A percentile compares a stretch with the other conserved stretches of the same genome.
phyloP scores from a whole-genome alignment of 768 basidiomycete species.

The Tylopilus felleus region DNA sequence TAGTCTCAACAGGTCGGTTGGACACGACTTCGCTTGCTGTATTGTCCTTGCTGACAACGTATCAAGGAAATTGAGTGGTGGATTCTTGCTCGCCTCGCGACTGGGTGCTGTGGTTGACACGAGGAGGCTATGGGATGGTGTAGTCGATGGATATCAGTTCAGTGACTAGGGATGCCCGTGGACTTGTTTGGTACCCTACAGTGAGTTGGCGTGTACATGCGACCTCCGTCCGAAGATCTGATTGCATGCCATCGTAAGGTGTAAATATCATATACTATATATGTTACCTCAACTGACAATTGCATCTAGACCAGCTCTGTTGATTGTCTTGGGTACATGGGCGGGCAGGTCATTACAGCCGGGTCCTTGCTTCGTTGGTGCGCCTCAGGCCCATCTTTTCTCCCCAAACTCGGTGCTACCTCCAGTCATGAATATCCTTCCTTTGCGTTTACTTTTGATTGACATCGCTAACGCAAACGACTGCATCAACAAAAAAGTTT shows the following conservation, averaged over 20 bases:
- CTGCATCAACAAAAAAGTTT: slow-evolving; percentile 17
- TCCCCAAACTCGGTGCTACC: slow-evolving; percentile 13
- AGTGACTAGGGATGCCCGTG: background rate
- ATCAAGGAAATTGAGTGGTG: slow-evolving; percentile 72
- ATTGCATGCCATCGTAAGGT: background rate
- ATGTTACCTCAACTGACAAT: background rate
- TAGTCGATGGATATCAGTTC: slow-evolving; percentile 37
- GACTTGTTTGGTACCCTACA: background rate
- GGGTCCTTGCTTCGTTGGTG: too few species aligned
- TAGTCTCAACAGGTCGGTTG: slow-evolving; percentile 76
- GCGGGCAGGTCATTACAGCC: too few species aligned
- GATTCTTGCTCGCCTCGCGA: slow-evolving; percentile 74
- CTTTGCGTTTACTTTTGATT: slow-evolving; percentile 23
- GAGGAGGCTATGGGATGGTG: slow-evolving; percentile 69
- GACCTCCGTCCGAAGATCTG: background rate
- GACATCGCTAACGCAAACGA: slow-evolving; percentile 20
- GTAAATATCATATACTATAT: too few species aligned
- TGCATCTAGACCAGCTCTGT: too few species aligned
- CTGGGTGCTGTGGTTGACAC: slow-evolving; percentile 75
- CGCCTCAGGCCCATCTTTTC: slow-evolving; percentile 5
- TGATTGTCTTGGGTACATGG: too few species aligned
- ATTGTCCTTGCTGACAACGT: background rate
- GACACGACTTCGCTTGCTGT: slow-evolving; percentile 2
- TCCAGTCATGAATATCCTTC: slow-evolving; percentile 19
- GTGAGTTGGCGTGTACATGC: background rate